Conservation (phyloP, 2,329 filamentous ascomycete species). For the Cladosporium sp. region DNA sequence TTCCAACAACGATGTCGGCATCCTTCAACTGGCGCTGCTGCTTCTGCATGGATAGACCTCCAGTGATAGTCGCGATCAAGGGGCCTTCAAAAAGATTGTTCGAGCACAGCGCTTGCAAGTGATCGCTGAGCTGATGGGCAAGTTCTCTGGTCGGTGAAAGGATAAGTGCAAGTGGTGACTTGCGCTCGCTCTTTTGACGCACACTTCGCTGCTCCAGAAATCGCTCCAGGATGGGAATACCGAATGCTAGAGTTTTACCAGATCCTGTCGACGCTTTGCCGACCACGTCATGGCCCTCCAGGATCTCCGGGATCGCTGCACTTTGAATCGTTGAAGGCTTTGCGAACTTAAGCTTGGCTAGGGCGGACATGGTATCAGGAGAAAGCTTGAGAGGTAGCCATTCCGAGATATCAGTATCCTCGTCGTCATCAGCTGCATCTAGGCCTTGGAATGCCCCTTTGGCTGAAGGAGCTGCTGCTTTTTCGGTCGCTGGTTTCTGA, state of each 20-base stretch:
- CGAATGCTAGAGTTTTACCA: slow-evolving; percentile 92
- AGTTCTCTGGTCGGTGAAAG: slow-evolving; percentile 89
- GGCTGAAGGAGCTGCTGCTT: not conserved
- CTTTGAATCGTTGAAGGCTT: slow-evolving; percentile 78
- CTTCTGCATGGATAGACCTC: slow-evolving; percentile 89
- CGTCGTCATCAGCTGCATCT: slow-evolving; percentile 46
- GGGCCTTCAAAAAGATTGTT: slow-evolving; percentile 55
- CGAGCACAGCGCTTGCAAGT: slow-evolving; percentile 69
- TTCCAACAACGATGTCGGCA: slow-evolving; percentile 80
- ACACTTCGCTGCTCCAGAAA: slow-evolving; percentile 53
- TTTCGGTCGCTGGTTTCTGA: slow-evolving; percentile 1
- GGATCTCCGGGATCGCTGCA: slow-evolving; percentile 71
- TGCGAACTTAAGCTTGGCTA: slow-evolving; percentile 73
- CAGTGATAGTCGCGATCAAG: slow-evolving; percentile 76
- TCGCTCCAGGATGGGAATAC: slow-evolving; percentile 82
- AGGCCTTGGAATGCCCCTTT: slow-evolving; percentile 48
- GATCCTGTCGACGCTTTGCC: slow-evolving; percentile 96
- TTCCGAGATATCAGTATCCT: slow-evolving; percentile 65
- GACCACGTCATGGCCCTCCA: slow-evolving; percentile 81
- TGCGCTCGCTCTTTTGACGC: slow-evolving; percentile 12
- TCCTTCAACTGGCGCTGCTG: slow-evolving; percentile 77
- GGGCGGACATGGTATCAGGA: slow-evolving; percentile 60
- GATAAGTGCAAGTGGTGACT: slow-evolving; percentile 64
- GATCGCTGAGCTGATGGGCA: slow-evolving; percentile 82
- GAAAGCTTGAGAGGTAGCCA: slow-evolving; percentile 75